A percentile compares a stretch with the other conserved stretches of the same genome.
phyloP scores from a whole-genome alignment of 495 filamentous ascomycete species.

The Xylaria palmicola region DNA sequence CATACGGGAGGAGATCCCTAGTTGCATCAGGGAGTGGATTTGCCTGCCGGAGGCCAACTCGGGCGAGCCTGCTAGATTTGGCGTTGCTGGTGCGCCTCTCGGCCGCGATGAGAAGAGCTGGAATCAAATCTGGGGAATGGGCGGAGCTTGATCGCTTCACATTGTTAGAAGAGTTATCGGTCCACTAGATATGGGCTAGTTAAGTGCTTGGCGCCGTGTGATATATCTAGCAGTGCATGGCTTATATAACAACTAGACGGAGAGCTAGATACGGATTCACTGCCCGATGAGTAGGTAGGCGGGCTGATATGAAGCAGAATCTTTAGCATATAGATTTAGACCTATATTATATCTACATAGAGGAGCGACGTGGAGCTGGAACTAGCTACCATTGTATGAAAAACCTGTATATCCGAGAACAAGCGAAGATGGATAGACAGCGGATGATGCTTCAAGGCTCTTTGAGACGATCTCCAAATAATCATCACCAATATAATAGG shows the following conservation, averaged over 20 bases:
- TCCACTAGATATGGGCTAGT: not conserved
- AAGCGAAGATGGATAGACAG: too few species aligned
- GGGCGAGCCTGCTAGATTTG: constrained; percentile 55
- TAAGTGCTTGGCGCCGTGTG: not conserved
- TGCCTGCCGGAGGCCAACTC: constrained; percentile 67
- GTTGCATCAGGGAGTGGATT: constrained; percentile 74
- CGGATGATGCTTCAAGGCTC: too few species aligned
- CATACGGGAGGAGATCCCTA: constrained; percentile 84
- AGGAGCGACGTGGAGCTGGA: not conserved
- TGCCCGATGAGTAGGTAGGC: too few species aligned
- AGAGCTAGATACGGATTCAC: not conserved
- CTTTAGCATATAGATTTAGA: too few species aligned
- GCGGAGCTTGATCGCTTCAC: not conserved
- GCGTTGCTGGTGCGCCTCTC: constrained; percentile 55
- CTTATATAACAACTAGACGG: not conserved
- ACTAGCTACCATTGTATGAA: too few species aligned
- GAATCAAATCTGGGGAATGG: constrained; percentile 62
- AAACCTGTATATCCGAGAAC: too few species aligned
- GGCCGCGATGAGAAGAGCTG: constrained; percentile 52
- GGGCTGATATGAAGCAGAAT: too few species aligned
- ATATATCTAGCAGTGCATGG: not conserved
- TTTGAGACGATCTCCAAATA: too few species aligned
- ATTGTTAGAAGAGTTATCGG: not conserved
- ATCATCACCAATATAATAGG: too few species aligned
- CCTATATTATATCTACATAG: not conserved